These are phyloP conservation scores for Puccinia polysora DNA, from an alignment of 1,284 basidiomycete genomes.

Conservation along the genomic window DNA sequence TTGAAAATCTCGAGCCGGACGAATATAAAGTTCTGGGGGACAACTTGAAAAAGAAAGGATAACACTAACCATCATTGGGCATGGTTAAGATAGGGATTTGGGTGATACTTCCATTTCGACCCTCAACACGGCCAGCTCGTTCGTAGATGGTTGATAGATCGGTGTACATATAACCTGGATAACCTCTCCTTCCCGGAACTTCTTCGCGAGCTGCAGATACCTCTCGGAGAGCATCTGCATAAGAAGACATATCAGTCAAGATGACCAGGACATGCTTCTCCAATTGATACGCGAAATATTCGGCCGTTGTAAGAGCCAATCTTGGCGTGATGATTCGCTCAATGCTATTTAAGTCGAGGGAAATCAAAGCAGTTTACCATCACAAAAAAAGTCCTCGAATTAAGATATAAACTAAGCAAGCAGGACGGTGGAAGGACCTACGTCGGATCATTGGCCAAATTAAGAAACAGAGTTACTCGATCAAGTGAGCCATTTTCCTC, in stretches of 20 bases:
- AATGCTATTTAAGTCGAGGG: slow-evolving; percentile 58
- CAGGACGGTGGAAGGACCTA: slow-evolving; percentile 48
- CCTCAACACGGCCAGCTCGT: slow-evolving; percentile 95
- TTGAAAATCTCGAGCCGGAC: slow-evolving; percentile 25
- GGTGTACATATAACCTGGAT: slow-evolving; percentile 99
- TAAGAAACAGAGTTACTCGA: slow-evolving; percentile 96
- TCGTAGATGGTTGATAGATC: slow-evolving; percentile 95
- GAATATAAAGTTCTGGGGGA: neutral
- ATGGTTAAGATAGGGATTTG: slow-evolving; percentile 99
- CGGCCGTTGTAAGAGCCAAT: slow-evolving; percentile 93
- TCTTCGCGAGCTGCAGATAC: slow-evolving; percentile 98
- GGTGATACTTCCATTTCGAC: slow-evolving; percentile 97
- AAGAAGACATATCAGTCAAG: slow-evolving; percentile 97
- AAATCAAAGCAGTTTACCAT: neutral
- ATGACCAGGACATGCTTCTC: slow-evolving; percentile 99
- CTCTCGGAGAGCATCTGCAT: slow-evolving; percentile 95
- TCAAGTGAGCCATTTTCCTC: slow-evolving; percentile 98
- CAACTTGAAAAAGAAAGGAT: slow-evolving; percentile 41
- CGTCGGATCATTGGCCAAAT: slow-evolving; percentile 99
- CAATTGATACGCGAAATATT: slow-evolving; percentile 98
- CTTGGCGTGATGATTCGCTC: slow-evolving; percentile 99
- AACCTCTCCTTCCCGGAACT: slow-evolving; percentile 97
- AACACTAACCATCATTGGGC: slow-evolving; percentile 87
- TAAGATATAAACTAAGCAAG: neutral
- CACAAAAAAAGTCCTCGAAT: neutral